Percentiles rank a stretch among this genome's conserved stretches.
phyloP scores from a whole-genome alignment of 495 filamentous ascomycete genomes.

The Aspergillus affinis region DNA sequence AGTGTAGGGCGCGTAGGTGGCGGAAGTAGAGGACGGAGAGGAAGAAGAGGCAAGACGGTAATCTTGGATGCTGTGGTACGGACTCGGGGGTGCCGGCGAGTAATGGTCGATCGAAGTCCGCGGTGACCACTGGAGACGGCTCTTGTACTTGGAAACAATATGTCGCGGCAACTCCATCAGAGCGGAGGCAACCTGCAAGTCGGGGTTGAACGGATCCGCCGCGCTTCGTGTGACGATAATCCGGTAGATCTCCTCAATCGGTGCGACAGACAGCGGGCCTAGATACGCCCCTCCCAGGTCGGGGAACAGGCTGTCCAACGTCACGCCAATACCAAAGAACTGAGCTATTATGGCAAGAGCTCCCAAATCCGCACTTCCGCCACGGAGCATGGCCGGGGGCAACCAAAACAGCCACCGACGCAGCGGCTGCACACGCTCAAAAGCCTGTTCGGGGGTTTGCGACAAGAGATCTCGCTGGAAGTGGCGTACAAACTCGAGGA shows the following conservation, averaged over 20 bases:
- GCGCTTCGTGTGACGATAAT: slow-evolving; percentile 40
- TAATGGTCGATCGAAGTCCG: slow-evolving; percentile 39
- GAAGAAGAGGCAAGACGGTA: slow-evolving; percentile 37
- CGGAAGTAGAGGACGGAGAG: slow-evolving; percentile 40
- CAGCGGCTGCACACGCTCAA: slow-evolving; percentile 80
- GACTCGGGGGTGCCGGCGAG: slow-evolving; percentile 39
- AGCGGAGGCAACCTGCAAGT: slow-evolving; percentile 32
- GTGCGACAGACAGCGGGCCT: slow-evolving; percentile 69
- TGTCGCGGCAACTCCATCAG: slow-evolving; percentile 44
- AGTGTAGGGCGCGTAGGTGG: slow-evolving; percentile 42
- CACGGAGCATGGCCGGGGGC: slow-evolving; percentile 69
- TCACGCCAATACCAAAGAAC: slow-evolving; percentile 83
- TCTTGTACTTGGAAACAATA: slow-evolving; percentile 36
- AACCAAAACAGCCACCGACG: slow-evolving; percentile 95
- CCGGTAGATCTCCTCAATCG: slow-evolving; percentile 75
- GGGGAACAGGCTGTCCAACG: slow-evolving; percentile 86
- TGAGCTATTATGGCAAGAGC: slow-evolving; percentile 70
- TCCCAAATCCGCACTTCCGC: slow-evolving; percentile 39
- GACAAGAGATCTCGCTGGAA: slow-evolving; percentile 73
- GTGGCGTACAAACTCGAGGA: slow-evolving; percentile 77
- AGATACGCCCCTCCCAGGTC: slow-evolving; percentile 87
- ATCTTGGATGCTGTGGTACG: slow-evolving; percentile 37
- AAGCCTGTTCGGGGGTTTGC: slow-evolving; percentile 75
- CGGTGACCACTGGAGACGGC: slow-evolving; percentile 39
- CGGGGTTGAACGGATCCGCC: slow-evolving; percentile 36